These are phyloP conservation scores for Bauhinia variegata DNA, from an alignment of 306 rosid species.

Conservation along the genomic window DNA sequence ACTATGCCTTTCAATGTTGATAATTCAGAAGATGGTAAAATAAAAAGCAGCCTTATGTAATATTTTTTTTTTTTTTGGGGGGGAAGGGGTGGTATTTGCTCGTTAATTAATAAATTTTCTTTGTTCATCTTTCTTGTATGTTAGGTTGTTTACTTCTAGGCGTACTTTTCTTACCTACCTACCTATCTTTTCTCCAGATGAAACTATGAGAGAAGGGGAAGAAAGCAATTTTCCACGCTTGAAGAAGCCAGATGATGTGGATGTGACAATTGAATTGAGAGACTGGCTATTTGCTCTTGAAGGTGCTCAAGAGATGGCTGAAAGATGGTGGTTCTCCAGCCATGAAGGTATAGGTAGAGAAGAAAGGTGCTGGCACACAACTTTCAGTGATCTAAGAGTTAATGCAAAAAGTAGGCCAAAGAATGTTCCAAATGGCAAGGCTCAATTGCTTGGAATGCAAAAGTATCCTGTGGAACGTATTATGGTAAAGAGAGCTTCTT, in stretches of 20 bases:
- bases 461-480: conserved; percentile 71
- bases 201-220: conserved; percentile 51
- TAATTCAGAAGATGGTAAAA: conserved; percentile 62
- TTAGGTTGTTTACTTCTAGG: not conserved
- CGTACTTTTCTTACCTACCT: conserved; percentile 19
- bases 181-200: conserved; percentile 41
- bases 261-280: conserved; percentile 71
- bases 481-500: conserved; percentile 55
- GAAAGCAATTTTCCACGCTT: conserved; percentile 57
- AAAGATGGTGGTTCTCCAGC: conserved; percentile 68
- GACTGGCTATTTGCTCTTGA: conserved; percentile 98
- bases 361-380: conserved; percentile 88
- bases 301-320: conserved; percentile 78
- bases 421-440: conserved; percentile 50
- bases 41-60: conserved; percentile 28
- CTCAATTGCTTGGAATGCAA: conserved; percentile 38
- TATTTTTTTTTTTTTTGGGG: conserved; percentile 35
- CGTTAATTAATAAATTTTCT: conserved; percentile 15
- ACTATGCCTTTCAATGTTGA: conserved; percentile 53
- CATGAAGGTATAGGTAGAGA: conserved; percentile 66
- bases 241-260: conserved; percentile 86
- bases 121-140: conserved; percentile 5
- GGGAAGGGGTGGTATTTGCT: conserved; percentile 28
- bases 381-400: conserved; percentile 65
- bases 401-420: conserved; percentile 71